These are phyloP conservation scores for Saposhnikovia divaricata DNA, from an alignment of 129 eudicot species.

Conservation along the genomic window DNA sequence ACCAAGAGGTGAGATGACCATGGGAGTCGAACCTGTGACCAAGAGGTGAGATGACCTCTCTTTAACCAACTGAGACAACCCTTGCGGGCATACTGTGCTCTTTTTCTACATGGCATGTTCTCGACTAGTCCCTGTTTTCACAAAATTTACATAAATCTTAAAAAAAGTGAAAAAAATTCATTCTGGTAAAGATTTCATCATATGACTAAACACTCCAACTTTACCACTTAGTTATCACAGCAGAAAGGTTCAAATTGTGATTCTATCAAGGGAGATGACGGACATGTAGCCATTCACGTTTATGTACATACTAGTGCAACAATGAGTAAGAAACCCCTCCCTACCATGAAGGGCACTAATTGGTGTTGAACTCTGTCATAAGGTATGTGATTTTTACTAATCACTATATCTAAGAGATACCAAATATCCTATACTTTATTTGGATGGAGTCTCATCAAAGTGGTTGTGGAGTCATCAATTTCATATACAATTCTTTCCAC, in stretches of 20 bases:
- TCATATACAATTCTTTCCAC: slow-evolving; percentile 34
- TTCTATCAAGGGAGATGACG: slow-evolving; percentile 18
- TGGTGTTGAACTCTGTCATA: slow-evolving; percentile 27
- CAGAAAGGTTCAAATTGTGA: slow-evolving; percentile 17
- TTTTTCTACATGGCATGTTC: not conserved
- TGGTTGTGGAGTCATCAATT: slow-evolving; percentile 46
- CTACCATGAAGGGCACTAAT: slow-evolving; percentile 34
- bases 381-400: slow-evolving; percentile 22
- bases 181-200: slow-evolving; percentile 24
- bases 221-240: slow-evolving; percentile 28
- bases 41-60: too few relatives aligned
- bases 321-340: slow-evolving; percentile 33
- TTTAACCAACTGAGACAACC: too few relatives aligned
- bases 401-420: slow-evolving; percentile 24
- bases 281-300: slow-evolving; percentile 27
- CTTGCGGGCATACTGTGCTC: too few relatives aligned
- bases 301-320: slow-evolving; percentile 20
- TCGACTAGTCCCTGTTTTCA: not conserved
- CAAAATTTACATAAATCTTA: not conserved
- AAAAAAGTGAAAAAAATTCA: not conserved
- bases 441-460: slow-evolving; percentile 23
- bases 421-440: slow-evolving; percentile 19
- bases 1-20: too few relatives aligned
- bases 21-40: too few relatives aligned
- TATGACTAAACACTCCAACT: not conserved